Evolutionary conservation across 306 rosid genomes (phyloP), one percentile per base, ranked within the genome.

Genomic region (Leucaena leucocephala): DNA sequence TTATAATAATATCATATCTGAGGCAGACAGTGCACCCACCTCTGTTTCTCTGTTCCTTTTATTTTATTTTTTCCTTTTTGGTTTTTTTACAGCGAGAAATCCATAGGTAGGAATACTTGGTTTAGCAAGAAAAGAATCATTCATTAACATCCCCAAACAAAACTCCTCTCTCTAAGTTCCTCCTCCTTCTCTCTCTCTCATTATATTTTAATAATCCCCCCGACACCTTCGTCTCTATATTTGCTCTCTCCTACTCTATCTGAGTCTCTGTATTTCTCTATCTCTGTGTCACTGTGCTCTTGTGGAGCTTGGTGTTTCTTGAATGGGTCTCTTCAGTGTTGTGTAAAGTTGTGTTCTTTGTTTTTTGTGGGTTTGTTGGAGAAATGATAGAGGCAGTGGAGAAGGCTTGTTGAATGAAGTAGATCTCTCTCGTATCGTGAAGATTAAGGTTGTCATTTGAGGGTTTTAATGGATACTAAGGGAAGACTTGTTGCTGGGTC

Each of bases 401-500:
- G 64, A 46, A 43, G 72, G 55, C 57, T 63, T 27, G 78, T 22
- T 48, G 27, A 27, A 27, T 83, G 87, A 81, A 72, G 78, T 62
- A 74, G 84, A 81, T 66, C 66, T 22, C 16, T 82, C 73, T 66
- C 48, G 19, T 52, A 13, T 58, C 61, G 72, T 81, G 68, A 82
- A 81, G 84, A 82, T 77, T 80, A 69, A 78, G 73, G 61, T 43
- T 48, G 50, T 82, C 61, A 42, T 34, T 77, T 76, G n/a, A 57
- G 38, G 54, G 2, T 70, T 79, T 68, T 63, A 2, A 92, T 92
- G 94, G 90, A 86, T 55, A 88, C 93, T 71, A 87, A 87, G 63
- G 93, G 97, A 40, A 70, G 90, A 72, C 83, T 92, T 8, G 52
- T 92, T 84, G 93, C 97, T 1, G 94, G 97, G 14, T 92, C 97